Evolutionary conservation across 2,329 filamentous ascomycete genomes (phyloP).

Genomic region (Volutella citrinella): DNA sequence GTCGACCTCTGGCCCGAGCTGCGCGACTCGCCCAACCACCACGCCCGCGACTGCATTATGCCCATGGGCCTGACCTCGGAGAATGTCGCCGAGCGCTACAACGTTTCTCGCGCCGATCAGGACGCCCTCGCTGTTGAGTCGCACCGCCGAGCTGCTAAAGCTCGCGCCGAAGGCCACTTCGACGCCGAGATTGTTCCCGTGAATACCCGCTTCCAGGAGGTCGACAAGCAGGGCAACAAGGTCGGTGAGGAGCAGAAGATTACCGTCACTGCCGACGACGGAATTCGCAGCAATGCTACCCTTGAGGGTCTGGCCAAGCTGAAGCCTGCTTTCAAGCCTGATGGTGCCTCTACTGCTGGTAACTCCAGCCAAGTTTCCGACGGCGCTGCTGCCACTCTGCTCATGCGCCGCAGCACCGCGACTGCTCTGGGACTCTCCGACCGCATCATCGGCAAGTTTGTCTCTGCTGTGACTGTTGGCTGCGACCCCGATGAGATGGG

Average conservation of each 20-base stretch:
- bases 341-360: conserved; percentile 78
- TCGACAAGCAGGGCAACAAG: conserved; percentile 58
- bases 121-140: conserved; percentile 76
- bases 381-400: conserved; percentile 76
- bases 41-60: conserved; percentile 87
- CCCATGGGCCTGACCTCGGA: conserved; percentile 88
- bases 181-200: conserved; percentile 79
- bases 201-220: conserved; percentile 63
- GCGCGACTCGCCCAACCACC: conserved; percentile 58
- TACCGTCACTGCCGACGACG: conserved; percentile 76
- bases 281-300: conserved; percentile 67
- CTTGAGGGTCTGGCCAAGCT: conserved; percentile 71
- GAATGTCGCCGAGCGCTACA: conserved; percentile 79
- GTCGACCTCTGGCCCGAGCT: conserved; percentile 75
- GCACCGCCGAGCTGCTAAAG: conserved; percentile 69
- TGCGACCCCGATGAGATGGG: conserved; percentile 93
- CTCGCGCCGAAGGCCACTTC: conserved; percentile 68
- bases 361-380: conserved; percentile 86
- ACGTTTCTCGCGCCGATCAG: conserved; percentile 71
- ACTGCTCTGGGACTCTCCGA: conserved; percentile 65
- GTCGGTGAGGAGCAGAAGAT: conserved; percentile 57
- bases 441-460: conserved; percentile 79
- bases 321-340: conserved; percentile 78
- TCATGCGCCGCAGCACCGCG: conserved; percentile 83
- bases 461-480: conserved; percentile 70